These are phyloP conservation scores for Bipolaris victoriae DNA, from an alignment of 2,329 filamentous ascomycete species.

Conservation along the genomic window DNA sequence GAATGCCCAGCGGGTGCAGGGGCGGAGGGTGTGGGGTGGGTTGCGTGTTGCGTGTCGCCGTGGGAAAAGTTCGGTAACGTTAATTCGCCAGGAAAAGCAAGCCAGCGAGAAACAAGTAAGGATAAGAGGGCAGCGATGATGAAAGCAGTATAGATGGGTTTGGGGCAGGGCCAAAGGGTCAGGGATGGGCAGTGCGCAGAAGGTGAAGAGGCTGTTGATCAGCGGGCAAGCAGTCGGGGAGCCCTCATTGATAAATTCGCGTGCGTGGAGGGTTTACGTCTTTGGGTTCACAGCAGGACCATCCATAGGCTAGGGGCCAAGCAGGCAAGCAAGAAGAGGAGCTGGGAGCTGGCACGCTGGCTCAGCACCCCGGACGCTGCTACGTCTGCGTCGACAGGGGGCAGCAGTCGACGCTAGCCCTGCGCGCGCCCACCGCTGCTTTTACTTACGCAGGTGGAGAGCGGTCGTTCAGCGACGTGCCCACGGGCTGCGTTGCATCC, in stretches of 20 bases:
- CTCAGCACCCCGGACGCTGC: conserved; percentile 36
- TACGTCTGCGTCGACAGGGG: conserved; percentile 29
- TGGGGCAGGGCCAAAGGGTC: conserved; percentile 10
- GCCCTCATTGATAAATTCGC: conserved; percentile 44
- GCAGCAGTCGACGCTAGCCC: conserved; percentile 27
- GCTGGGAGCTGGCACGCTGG: conserved; percentile 36
- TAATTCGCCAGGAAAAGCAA: conserved; percentile 28
- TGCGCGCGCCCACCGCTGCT: conserved; percentile 35
- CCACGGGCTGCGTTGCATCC: conserved; percentile 24
- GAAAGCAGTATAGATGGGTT: conserved; percentile 42
- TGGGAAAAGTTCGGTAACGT: conserved; percentile 33
- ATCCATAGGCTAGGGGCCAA: conserved; percentile 50
- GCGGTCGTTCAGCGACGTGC: conserved; percentile 16
- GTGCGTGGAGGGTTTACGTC: conserved; percentile 39
- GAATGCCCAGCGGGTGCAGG: conserved; percentile 35
- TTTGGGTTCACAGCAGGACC: conserved; percentile 42
- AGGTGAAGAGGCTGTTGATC: conserved; percentile 42
- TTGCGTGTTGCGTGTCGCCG: conserved; percentile 37
- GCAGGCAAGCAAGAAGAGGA: conserved; percentile 33
- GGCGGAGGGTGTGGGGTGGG: conserved; percentile 31
- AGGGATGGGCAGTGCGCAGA: conserved; percentile 1
- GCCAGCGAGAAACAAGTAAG: conserved; percentile 45
- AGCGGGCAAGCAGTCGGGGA: conserved; percentile 41
- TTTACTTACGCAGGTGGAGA: conserved; percentile 24
- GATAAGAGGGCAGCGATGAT: conserved; percentile 39